A percentile compares a stretch with the other conserved stretches of the same genome.
phyloP scores from a whole-genome alignment of 1,284 basidiomycete genomes.

The Phlebopus sp. region DNA sequence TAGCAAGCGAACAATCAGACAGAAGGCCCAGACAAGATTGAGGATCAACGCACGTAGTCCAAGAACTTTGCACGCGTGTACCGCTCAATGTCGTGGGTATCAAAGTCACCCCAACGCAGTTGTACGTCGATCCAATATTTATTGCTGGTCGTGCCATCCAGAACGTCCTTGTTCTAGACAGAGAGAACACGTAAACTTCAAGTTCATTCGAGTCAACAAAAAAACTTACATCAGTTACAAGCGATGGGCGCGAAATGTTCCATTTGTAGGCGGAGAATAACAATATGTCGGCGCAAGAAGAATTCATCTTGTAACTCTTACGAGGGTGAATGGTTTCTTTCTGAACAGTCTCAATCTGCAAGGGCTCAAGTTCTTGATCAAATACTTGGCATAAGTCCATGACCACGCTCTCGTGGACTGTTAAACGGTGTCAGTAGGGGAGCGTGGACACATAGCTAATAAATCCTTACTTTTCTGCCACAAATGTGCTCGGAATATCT shows the following conservation, averaged over 20 bases:
- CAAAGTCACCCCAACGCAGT: conserved; percentile 98
- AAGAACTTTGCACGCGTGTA: conserved; percentile 98
- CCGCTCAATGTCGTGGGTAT: conserved; percentile 97
- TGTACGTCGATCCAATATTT: conserved; percentile 99
- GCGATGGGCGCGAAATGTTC: conserved; percentile 96
- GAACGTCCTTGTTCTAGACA: conserved; percentile 82
- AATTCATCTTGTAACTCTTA: conserved; percentile 99
- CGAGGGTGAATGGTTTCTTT: conserved; percentile 99
- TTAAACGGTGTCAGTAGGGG: conserved; percentile 12
- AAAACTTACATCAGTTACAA: conserved; percentile 83
- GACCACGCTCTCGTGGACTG: conserved; percentile 86
- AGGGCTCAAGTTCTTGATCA: conserved; percentile 96
- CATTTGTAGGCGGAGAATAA: conserved; percentile 98
- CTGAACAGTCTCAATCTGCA: conserved; percentile 99
- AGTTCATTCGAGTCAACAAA: not conserved
- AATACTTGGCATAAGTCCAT: conserved; percentile 99
- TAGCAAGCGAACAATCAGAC: conserved; percentile 28
- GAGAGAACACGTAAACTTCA: conserved; percentile 6
- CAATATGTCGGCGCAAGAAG: conserved; percentile 93
- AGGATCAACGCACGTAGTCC: conserved; percentile 67
- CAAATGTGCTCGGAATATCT: conserved; percentile 99
- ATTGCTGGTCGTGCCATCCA: conserved; percentile 96
- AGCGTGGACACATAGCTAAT: not conserved
- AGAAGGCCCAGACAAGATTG: not conserved
- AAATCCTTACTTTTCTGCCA: conserved; percentile 89